phyloP scores from a whole-genome alignment of 2,329 filamentous ascomycete species.

The Pestalotiopsis fici region DNA sequence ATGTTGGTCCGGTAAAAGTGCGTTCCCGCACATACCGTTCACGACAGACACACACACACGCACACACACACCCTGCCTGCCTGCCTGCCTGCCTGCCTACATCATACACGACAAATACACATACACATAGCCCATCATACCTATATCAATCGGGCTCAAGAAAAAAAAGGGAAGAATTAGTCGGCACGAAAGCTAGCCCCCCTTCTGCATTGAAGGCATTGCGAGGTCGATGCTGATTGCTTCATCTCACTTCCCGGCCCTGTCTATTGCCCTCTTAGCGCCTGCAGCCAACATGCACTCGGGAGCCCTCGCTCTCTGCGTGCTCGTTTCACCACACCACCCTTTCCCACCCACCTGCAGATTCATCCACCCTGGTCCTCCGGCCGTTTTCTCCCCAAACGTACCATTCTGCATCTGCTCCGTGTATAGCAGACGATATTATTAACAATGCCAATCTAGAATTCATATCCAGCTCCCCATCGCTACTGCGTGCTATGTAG shows the following conservation, averaged over 20 bases:
- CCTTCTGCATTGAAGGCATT: constrained; percentile 6
- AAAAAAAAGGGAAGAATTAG: constrained; percentile 1
- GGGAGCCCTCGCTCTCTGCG: background rate
- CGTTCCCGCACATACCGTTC: background rate
- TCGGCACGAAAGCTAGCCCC: constrained; percentile 5
- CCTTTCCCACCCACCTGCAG: background rate
- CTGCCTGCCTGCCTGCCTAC: background rate
- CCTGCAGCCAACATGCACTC: constrained; percentile 7
- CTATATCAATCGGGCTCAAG: background rate
- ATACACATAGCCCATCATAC: background rate
- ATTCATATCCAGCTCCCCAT: constrained; percentile 4
- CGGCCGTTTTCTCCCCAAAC: constrained; percentile 8
- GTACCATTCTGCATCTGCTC: constrained; percentile 6
- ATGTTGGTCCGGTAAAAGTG: background rate
- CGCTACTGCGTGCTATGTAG: background rate
- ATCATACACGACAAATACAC: background rate
- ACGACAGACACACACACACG: background rate
- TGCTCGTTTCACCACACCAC: constrained; percentile 9
- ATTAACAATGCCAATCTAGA: constrained; percentile 10
- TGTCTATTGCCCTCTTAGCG: constrained; percentile 6
- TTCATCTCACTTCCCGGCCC: constrained; percentile 1
- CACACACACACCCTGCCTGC: too few relatives aligned
- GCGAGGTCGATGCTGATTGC: constrained; percentile 6
- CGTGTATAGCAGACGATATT: constrained; percentile 4
- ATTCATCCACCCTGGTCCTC: background rate